Evolutionary conservation across 2,329 filamentous ascomycete species (phyloP).

Genomic region (Cordyceps fumosorosea): DNA sequence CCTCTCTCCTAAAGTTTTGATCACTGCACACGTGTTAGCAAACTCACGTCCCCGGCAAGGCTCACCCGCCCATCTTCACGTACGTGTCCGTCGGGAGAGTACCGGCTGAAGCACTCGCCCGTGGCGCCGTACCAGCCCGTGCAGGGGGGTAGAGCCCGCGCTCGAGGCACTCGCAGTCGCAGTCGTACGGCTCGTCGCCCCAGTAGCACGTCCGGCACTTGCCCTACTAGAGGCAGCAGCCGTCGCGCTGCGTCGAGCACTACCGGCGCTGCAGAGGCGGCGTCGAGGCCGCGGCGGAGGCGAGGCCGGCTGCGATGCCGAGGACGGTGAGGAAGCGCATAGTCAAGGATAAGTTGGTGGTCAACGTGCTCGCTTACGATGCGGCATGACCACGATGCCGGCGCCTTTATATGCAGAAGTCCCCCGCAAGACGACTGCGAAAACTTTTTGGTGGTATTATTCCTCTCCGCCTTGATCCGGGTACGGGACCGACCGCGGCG

Average conservation of each 20-base stretch:
- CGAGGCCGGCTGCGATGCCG: background rate
- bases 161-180: slow-evolving; percentile 9
- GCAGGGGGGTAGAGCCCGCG: slow-evolving; percentile 6
- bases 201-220: slow-evolving; percentile 1
- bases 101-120: slow-evolving; percentile 7
- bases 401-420: background rate
- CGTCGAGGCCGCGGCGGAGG: background rate
- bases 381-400: too few species aligned
- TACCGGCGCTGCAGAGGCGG: background rate
- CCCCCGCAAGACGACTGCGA: background rate
- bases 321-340: slow-evolving; percentile 5
- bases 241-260: slow-evolving; percentile 10
- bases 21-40: background rate
- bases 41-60: background rate
- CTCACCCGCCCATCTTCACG: background rate
- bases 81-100: slow-evolving; percentile 7
- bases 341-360: background rate
- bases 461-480: too few species aligned
- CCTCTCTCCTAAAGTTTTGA: background rate
- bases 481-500: too few species aligned
- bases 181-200: background rate
- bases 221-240: slow-evolving; percentile 7
- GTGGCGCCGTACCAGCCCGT: background rate
- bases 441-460: background rate
- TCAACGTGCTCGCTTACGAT: background rate